Base-by-base conservation (phyloP, 2,329 filamentous ascomycete species). In the Pezicula radicicola region DNA sequence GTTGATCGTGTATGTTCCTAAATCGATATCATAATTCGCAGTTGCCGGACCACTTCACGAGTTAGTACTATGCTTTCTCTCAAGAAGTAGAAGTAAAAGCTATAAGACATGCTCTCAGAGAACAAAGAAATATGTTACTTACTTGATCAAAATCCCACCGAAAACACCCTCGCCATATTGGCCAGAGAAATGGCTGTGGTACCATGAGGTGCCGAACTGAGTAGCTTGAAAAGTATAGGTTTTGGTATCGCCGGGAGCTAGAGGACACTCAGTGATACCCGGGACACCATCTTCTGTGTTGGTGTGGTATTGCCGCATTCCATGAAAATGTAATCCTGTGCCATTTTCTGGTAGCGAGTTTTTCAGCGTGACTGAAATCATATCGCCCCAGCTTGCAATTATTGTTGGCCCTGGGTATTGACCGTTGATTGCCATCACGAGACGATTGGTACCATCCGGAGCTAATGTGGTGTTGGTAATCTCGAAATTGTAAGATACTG, bases 171-270 rank as follows among this genome's bases (percentile, higher is more conserved):
- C 70, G 70, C 66, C 65, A 49, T 73, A 72, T 55, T 74, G 71
- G n/a, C 64, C 58, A 7, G 69, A 68, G 56, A 78, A 78, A 61
- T 85, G 82, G 1, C 42, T 45, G 42, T 85, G 82, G 49, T 83
- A 84, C 78, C 79, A 40, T 15, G 21, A 27, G 56, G 49, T 56
- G 40, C 56, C 56, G 28, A 40, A 53, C 37, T 56, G 56, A 16
- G 51, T 53, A 3, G 48, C 51, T 33, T 51, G 51, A 33, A 57
- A 58, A 6, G 55, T 63, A 55, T 74, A 74, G 6, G 63, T 69
- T 52, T 63, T 65, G 12, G 61, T 63, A 10, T 68, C 58, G 10
- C 78, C 79, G 0, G 84, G 84, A 3, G 82, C 70, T 52, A 57
- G 45, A n/a, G 55, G 55, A 35, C 55, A 58, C 42, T 58, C 49